Evolutionary conservation across 2,329 filamentous ascomycete species (phyloP).

Genomic region (Alternaria panax): DNA sequence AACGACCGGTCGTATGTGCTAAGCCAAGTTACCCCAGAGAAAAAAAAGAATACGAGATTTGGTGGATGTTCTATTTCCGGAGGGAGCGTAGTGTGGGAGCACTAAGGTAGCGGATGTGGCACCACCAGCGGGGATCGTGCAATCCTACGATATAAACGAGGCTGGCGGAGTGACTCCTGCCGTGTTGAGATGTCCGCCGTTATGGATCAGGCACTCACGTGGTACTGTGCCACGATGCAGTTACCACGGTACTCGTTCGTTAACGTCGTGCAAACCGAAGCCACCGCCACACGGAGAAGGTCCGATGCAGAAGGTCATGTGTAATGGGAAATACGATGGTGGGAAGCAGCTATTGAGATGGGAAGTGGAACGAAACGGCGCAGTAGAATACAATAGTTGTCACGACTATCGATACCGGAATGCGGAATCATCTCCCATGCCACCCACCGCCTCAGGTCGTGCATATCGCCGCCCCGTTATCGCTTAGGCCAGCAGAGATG

Average conservation of each 20-base stretch:
- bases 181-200: neutral
- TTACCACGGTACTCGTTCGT: neutral
- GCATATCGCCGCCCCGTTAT: constrained; percentile 1
- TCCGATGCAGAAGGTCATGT: neutral
- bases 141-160: neutral
- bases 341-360: neutral
- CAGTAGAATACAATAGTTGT: too few relatives aligned
- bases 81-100: neutral
- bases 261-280: neutral
- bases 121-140: constrained; percentile 11
- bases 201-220: neutral
- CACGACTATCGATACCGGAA: neutral
- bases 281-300: neutral
- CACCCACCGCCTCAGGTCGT: neutral
- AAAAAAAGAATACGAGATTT: constrained; percentile 4
- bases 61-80: constrained; percentile 2
- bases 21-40: neutral
- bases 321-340: neutral
- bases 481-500: neutral
- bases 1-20: neutral
- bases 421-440: neutral
- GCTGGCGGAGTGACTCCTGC: neutral
- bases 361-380: too few relatives aligned
- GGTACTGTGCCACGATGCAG: neutral
- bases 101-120: constrained; percentile 6